Evolutionary conservation across 345 rosid species (phyloP), one percentile per base, ranked within the genome.

Genomic region (Noccaea bulbosa): DNA sequence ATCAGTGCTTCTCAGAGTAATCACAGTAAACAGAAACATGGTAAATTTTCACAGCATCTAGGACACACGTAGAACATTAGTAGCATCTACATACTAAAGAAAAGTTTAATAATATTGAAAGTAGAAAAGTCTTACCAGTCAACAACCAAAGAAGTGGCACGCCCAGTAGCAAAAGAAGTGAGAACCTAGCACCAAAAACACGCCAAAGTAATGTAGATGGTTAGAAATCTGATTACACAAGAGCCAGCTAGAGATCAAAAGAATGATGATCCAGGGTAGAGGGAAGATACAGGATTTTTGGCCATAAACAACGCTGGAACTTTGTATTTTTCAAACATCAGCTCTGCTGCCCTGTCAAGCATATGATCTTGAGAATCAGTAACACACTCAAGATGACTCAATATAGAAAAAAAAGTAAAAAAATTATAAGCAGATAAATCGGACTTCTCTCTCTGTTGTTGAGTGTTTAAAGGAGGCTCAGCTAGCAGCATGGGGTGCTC

Each of bases 401-500:
- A 63, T 3, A 47, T 44, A 7, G 17, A 66, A 7, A 20, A 7
- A 20, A 37, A 59, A 20, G 22, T 20, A 20, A 20, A 2, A 17
- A 4, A 65, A 22, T 7, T 37, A 7, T 1, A 34, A 56, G 67
- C 49, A 61, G 50, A 14, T 20, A 41, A 40, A 63, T 15, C 69
- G 47, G 47, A 93, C 98, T 86, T 91, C 83, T 94, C 97, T 82
- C 99, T 86, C 82, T 92, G 96, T 48, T 88, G 97, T 71, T 87
- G 99, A 27, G 78, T 77, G 84, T 90, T 94, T 30, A 83, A 82
- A 66, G 97, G 91, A 76, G 98, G 98, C 76, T 92, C 98, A 6
- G 99, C 97, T 73, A 94, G 89, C 57, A 94, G 86, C 99, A 94
- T 92, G 12, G 98, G 99, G 65, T 91, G 99, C 84, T 94, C 99